phyloP scores from a whole-genome alignment of 306 rosid genomes.

The Dalbergia cochinchinensis region DNA sequence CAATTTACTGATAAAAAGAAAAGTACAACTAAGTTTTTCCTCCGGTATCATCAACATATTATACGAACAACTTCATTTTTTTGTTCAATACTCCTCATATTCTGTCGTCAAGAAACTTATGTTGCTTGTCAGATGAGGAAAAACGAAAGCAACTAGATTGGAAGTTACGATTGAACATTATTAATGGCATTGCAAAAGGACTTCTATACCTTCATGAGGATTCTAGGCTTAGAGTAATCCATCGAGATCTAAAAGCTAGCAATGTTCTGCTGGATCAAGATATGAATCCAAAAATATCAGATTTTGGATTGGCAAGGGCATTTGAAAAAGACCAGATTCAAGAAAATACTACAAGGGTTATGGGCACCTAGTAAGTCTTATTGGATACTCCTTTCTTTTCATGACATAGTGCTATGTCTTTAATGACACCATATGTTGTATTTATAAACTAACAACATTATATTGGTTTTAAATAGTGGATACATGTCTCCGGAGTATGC shows the following conservation, averaged over 20 bases:
- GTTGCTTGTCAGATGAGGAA: constrained; percentile 42
- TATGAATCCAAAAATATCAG: constrained; percentile 63
- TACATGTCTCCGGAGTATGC: constrained; percentile 70
- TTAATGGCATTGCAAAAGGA: constrained; percentile 63
- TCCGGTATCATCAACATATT: background rate
- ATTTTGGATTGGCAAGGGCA: constrained; percentile 61
- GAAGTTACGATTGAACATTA: constrained; percentile 48
- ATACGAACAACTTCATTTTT: background rate
- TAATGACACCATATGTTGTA: background rate
- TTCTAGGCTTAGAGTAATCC: constrained; percentile 57
- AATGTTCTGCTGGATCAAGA: constrained; percentile 58
- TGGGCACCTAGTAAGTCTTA: constrained; percentile 63
- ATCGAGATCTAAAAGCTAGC: constrained; percentile 62
- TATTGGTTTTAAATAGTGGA: constrained; percentile 47
- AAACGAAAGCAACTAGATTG: constrained; percentile 51
- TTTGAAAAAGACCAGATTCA: constrained; percentile 52
- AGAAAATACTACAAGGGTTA: constrained; percentile 56
- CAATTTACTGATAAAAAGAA: background rate
- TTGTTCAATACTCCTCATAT: background rate
- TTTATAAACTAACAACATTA: background rate
- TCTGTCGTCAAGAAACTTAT: background rate
- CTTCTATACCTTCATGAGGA: constrained; percentile 65
- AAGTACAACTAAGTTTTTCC: background rate
- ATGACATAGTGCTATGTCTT: background rate
- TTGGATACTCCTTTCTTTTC: background rate